A percentile compares a stretch with the other conserved stretches of the same genome.
Conservation (phyloP, 169 alveolate species). For the Cryptosporidium ryanae region DNA sequence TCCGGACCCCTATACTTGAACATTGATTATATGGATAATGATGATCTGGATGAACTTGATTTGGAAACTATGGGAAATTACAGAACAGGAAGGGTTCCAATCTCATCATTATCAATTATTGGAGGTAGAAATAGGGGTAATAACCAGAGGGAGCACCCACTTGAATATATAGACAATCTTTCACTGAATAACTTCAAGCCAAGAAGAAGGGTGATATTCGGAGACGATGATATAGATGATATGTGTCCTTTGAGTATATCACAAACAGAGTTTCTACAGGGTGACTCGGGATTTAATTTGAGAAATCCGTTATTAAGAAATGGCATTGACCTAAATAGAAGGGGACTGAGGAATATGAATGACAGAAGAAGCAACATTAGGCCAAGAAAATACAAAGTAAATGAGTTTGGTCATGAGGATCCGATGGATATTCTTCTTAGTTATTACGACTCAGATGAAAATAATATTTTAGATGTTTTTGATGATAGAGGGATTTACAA, state of each 20-base stretch:
- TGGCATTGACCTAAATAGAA: neutral
- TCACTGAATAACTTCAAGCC: slow-evolving; percentile 11
- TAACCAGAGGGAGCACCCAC: neutral
- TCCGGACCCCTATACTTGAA: neutral
- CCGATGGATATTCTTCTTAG: slow-evolving; percentile 36
- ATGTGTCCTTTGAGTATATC: slow-evolving; percentile 49
- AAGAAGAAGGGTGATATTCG: slow-evolving; percentile 21
- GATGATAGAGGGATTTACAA: slow-evolving; percentile 47
- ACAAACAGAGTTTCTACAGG: slow-evolving; percentile 42
- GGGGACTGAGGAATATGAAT: neutral
- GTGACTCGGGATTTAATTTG: slow-evolving; percentile 33
- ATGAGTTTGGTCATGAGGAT: slow-evolving; percentile 61
- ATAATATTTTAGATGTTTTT: slow-evolving; percentile 43
- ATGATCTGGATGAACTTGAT: slow-evolving; percentile 26
- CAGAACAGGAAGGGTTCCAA: slow-evolving; percentile 20
- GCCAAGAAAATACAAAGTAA: slow-evolving; percentile 21
- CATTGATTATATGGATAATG: slow-evolving; percentile 18
- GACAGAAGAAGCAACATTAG: neutral
- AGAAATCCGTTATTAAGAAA: slow-evolving; percentile 22
- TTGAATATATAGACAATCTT: neutral
- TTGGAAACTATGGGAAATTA: slow-evolving; percentile 56
- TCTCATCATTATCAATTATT: neutral
- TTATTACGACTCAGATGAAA: slow-evolving; percentile 31
- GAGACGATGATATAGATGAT: slow-evolving; percentile 43
- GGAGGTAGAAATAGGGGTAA: no score